Percentiles rank a stretch among this genome's conserved stretches.
phyloP scores from a whole-genome alignment of 1,284 basidiomycete genomes.

The Exobasidium cylindrosporum region DNA sequence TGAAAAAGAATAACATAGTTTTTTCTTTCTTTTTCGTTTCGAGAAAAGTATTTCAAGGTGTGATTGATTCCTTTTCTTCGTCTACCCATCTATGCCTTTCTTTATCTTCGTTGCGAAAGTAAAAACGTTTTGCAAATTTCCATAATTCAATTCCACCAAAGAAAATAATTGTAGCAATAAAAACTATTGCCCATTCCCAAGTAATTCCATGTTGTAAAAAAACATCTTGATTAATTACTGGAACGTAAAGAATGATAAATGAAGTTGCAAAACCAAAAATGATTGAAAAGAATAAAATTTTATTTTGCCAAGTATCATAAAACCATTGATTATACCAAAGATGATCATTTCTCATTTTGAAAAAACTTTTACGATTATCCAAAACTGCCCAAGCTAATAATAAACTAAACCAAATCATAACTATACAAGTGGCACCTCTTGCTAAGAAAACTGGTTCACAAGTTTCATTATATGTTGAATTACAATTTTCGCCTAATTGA shows the following conservation, averaged over 20 bases:
- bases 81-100: no score
- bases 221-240: constrained; percentile 53
- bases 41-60: no score
- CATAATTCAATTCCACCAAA: constrained; percentile 44
- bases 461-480: constrained; percentile 32
- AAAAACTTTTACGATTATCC: constrained; percentile 52
- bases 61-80: no score
- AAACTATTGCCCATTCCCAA: constrained; percentile 56
- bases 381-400: constrained; percentile 56
- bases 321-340: constrained; percentile 42
- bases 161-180: constrained; percentile 44
- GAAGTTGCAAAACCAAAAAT: constrained; percentile 60
- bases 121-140: constrained; percentile 48
- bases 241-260: constrained; percentile 62
- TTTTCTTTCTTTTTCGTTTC: no score
- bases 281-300: constrained; percentile 47
- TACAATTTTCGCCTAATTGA: constrained; percentile 50
- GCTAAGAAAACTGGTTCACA: constrained; percentile 55
- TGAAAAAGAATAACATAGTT: no score
- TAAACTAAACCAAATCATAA: constrained; percentile 53
- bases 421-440: constrained; percentile 52
- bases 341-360: constrained; percentile 40
- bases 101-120: constrained; percentile 17
- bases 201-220: constrained; percentile 48
- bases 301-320: constrained; percentile 47